Percentiles rank a stretch among this genome's conserved stretches.
Conservation (phyloP, 2,329 filamentous ascomycete genomes). For the Falciphora oryzae region DNA sequence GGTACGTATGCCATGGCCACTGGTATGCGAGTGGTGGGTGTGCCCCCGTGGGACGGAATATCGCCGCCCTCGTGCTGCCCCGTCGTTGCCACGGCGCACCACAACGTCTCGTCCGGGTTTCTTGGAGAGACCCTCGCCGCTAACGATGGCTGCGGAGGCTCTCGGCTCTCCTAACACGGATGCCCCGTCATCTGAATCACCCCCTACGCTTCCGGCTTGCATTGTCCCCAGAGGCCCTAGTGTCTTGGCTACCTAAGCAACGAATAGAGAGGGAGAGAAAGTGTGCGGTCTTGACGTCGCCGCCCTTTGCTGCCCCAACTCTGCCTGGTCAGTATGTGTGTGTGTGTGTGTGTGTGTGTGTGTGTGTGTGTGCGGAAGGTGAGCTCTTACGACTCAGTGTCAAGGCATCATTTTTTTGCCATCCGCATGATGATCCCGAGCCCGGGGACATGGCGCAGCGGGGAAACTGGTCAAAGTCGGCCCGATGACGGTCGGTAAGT, state of each 20-base stretch:
- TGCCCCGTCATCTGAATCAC: background rate
- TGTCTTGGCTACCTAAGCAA: background rate
- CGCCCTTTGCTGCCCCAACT: background rate
- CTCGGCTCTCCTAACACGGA: background rate
- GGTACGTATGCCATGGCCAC: background rate
- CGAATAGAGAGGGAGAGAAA: background rate
- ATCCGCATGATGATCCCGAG: background rate
- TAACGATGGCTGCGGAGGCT: background rate
- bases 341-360: too few species aligned
- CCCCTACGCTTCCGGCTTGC: background rate
- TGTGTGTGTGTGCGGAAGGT: too few species aligned
- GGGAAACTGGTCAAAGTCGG: background rate
- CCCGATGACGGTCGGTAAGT: background rate
- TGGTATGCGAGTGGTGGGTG: background rate
- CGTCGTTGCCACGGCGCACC: background rate
- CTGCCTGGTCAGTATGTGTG: too few species aligned
- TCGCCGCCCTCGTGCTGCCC: too few species aligned
- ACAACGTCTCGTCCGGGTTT: background rate
- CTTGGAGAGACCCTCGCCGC: background rate
- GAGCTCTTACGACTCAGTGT: background rate
- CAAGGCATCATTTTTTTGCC: background rate
- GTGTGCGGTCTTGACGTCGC: background rate
- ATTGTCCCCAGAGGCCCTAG: background rate
- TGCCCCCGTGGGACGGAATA: background rate
- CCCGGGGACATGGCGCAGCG: too few species aligned